Conservation (phyloP, 352 stramenopile genomes). For the Globisporangium orthogonon region DNA sequence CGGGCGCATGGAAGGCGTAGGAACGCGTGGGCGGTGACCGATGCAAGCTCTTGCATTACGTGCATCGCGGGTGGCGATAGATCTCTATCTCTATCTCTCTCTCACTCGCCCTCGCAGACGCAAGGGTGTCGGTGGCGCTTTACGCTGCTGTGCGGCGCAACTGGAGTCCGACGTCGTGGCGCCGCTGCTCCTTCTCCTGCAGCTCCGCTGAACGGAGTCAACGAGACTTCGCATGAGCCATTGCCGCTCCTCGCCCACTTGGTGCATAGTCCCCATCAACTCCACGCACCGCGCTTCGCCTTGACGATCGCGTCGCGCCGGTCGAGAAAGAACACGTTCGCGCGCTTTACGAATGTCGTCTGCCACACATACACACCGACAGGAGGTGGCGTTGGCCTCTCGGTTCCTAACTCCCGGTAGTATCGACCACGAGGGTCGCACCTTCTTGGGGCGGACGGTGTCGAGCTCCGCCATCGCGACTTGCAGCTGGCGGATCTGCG, state of each 20-base stretch:
- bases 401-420: too few species aligned
- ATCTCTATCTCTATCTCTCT: background rate
- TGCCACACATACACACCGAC: slow-evolving; percentile 9
- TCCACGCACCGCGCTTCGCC: slow-evolving; percentile 45
- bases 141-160: slow-evolving; percentile 16
- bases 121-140: too few species aligned
- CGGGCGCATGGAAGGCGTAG: too few species aligned
- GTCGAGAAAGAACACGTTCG: slow-evolving; percentile 74
- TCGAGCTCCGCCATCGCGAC: slow-evolving; percentile 71
- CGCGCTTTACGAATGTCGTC: slow-evolving; percentile 61
- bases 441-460: slow-evolving; percentile 62
- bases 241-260: too few species aligned
- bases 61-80: background rate
- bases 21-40: too few species aligned
- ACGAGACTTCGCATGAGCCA: background rate
- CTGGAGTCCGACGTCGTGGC: slow-evolving; percentile 48
- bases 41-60: background rate
- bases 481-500: slow-evolving; percentile 70
- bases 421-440: slow-evolving; percentile 6
- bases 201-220: slow-evolving; percentile 36
- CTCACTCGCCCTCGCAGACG: too few species aligned
- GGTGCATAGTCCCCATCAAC: too few species aligned
- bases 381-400: too few species aligned
- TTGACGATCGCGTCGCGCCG: slow-evolving; percentile 61
- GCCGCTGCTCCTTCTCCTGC: slow-evolving; percentile 51